Base-by-base conservation (phyloP, 495 filamentous ascomycete genomes). In the Aspergillus conjunctus region DNA sequence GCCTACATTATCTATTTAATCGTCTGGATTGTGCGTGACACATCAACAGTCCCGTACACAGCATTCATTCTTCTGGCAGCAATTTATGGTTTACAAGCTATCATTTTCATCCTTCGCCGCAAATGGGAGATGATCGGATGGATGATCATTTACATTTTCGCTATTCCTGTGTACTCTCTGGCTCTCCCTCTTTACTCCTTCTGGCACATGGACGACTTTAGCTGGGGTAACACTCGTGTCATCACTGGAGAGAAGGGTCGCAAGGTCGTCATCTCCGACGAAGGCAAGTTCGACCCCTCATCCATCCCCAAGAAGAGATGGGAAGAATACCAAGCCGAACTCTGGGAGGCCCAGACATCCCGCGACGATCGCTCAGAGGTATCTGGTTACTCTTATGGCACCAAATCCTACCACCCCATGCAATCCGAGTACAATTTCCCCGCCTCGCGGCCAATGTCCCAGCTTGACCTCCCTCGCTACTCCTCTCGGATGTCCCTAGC, bases 181-280 rank as follows among this genome's bases (percentile, higher is more conserved):
- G 92, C 85, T 53, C 81, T 99, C 8, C 94, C 94, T 1, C 82
- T 99, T 7, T 99, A 98, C 75, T 83, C 93, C 46, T 99, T 99
- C 85, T 99, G 94, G 94, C 83, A 98, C 75, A 97, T 97, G 94
- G 94, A 99, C 73, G 94, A 99, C 80, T 99, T 99, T 85, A 88
- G 87, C 64, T 97, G 92, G 92, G 92, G 92, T 73, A 97, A 96
- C 73, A 97, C 92, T 32, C 91, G 92, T 83, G 82, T 99, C 44
- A 92, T 99, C 62, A 96, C 91, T n/a, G 94, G 94, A 71, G 94
- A 98, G 74, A 89, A 88, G 68, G 94, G 94, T 54, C 85, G 88
- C 68, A 93, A 97, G 79, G 77, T 98, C 62, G 86, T 99, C 70
- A 90, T 99, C 63, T 90, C 91, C 1, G 94, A 99, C 71, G 94